Evolutionary conservation across 2,329 filamentous ascomycete genomes (phyloP).

Genomic region (Claviceps sp.): DNA sequence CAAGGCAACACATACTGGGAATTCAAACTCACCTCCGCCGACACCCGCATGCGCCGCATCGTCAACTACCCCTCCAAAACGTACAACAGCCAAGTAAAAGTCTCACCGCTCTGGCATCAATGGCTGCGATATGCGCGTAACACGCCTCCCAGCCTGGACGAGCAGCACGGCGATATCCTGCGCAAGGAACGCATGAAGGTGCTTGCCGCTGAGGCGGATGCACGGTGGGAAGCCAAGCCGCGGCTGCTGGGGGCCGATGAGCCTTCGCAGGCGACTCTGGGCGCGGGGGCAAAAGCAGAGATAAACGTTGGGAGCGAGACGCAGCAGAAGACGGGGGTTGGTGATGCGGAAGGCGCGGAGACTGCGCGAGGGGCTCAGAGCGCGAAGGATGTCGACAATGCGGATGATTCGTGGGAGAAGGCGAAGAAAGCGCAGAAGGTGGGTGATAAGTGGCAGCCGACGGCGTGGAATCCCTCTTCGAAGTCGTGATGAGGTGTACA

Average conservation of each 20-base stretch:
- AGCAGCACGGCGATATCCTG: conserved; percentile 40
- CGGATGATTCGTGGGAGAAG: conserved; percentile 44
- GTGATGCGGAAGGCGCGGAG: conserved; percentile 9
- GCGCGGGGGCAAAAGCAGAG: not conserved
- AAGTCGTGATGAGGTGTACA: not conserved
- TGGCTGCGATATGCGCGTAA: conserved; percentile 50
- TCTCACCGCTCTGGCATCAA: conserved; percentile 53
- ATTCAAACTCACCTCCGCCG: conserved; percentile 34
- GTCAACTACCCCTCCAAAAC: conserved; percentile 43
- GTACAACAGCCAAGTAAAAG: conserved; percentile 40
- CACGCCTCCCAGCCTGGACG: conserved; percentile 39
- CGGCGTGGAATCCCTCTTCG: conserved; percentile 41
- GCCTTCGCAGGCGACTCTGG: not conserved
- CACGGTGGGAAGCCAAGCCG: conserved; percentile 48
- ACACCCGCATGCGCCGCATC: conserved; percentile 45
- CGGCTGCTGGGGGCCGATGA: conserved; percentile 28
- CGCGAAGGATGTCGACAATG: conserved; percentile 7
- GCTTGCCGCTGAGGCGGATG: conserved; percentile 48
- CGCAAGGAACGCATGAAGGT: conserved; percentile 40
- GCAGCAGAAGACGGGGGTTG: not conserved
- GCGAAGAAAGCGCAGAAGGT: conserved; percentile 29
- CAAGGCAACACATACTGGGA: conserved; percentile 58
- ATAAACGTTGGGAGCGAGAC: not conserved
- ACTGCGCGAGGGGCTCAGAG: not conserved
- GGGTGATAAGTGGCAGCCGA: conserved; percentile 54